Percentiles rank a stretch among this genome's conserved stretches.
phyloP scores from a whole-genome alignment of 116 monocot genomes.

The Dioscorea cayenensis region DNA sequence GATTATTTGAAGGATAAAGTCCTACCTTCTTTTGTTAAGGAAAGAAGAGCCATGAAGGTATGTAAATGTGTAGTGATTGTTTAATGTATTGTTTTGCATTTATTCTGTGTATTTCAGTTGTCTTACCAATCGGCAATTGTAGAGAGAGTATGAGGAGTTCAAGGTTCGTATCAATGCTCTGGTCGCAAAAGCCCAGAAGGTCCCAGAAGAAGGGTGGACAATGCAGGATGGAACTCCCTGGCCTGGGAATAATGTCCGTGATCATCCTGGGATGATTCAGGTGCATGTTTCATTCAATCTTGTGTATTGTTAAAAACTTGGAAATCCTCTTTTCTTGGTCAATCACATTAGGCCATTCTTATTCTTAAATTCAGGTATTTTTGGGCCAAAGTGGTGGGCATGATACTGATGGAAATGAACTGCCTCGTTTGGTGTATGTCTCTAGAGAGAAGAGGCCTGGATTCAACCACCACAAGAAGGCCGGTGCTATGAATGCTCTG shows the following conservation, averaged over 20 bases:
- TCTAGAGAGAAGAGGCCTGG: constrained; percentile 81
- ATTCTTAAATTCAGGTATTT: constrained; percentile 46
- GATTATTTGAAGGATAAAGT: constrained; percentile 91
- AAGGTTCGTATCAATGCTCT: constrained; percentile 82
- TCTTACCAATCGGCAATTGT: constrained; percentile 1
- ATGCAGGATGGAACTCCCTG: constrained; percentile 96
- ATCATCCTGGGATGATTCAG: constrained; percentile 98
- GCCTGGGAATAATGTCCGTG: constrained; percentile 90
- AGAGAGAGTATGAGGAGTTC: constrained; percentile 94
- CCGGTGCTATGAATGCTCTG: constrained; percentile 87
- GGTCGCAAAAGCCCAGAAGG: constrained; percentile 85
- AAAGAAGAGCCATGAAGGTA: constrained; percentile 95
- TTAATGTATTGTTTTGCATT: background rate
- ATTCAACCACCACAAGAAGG: constrained; percentile 84
- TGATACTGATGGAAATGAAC: constrained; percentile 73
- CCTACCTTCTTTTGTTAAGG: constrained; percentile 68
- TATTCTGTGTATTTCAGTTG: background rate
- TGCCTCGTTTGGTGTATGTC: constrained; percentile 76
- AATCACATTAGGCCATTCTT: background rate
- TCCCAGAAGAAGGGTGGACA: constrained; percentile 96
- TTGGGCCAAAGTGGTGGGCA: constrained; percentile 76
- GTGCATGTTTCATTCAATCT: constrained; percentile 13
- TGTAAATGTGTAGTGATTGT: background rate
- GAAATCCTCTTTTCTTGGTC: background rate
- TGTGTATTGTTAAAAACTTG: background rate